These are phyloP conservation scores for Haplosporangium gracile DNA, from an alignment of 192 early-diverging fungal species.

Conservation along the genomic window DNA sequence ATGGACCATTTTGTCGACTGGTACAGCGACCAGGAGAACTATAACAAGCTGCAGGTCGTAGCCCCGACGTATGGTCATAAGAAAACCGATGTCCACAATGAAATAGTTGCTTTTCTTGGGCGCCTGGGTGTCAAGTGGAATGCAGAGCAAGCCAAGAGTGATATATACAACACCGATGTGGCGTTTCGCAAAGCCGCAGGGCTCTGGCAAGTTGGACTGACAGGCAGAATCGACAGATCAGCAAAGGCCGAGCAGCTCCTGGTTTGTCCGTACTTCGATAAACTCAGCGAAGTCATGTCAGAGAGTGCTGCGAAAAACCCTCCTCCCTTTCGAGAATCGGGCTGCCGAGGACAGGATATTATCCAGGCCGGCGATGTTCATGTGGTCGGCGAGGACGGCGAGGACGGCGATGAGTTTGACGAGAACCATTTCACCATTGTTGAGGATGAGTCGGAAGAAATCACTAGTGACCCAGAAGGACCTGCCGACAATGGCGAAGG, in stretches of 20 bases:
- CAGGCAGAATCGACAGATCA: constrained; percentile 7
- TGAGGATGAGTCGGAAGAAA: constrained; percentile 4
- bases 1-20: not conserved
- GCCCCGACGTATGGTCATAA: not conserved
- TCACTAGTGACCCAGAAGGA: constrained; percentile 6
- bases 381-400: not conserved
- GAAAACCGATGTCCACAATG: not conserved
- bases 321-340: not conserved
- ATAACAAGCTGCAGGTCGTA: constrained; percentile 1
- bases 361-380: not conserved
- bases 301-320: not conserved
- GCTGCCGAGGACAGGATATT: not conserved
- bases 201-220: not conserved
- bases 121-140: not conserved
- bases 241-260: constrained; percentile 7
- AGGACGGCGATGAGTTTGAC: not conserved
- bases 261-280: constrained; percentile 10
- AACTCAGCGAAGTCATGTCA: not conserved
- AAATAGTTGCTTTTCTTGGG: not conserved
- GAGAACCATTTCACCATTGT: not conserved
- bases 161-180: not conserved
- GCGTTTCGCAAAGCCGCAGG: constrained; percentile 4
- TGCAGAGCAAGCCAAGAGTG: not conserved
- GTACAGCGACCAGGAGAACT: constrained; percentile 2
- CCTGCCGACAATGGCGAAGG: not conserved